Evolutionary conservation across 768 basidiomycete genomes (phyloP), one percentile per base, ranked within the genome.

Genomic region (Galerina sulciceps): DNA sequence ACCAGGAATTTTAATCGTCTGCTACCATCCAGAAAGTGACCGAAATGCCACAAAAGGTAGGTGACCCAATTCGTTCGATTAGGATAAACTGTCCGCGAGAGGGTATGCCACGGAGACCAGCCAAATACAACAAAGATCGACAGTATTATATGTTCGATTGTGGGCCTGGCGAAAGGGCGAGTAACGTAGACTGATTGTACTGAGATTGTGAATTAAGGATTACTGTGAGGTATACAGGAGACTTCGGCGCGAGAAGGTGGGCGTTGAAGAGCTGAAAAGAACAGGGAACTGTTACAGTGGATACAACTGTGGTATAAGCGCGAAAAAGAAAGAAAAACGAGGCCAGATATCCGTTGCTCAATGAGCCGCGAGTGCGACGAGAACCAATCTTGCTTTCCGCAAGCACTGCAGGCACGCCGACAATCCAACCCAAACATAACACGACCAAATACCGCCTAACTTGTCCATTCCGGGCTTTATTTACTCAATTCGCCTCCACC

Each of bases 221-320:
- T 55, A 57, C 56, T 51, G 41, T 31, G 61, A 57, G 51, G 56
- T 57, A 54, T 61, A 67, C 57, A 61, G 38, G 52, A 22, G 34
- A 53, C 47, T 59, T 43, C 36, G 49, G 60, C 40, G 48, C 53
- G 48, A 59, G 45, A 51, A 59, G 55, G 57, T 57, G 46, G 53
- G 45, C 17, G 44, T 55, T 37, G 48, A 46, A 26, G 57, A 41
- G 47, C 42, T 38, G 53, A 59, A 56, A 58, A 56, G 54, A 38
- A 20, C 17, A 38, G 57, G 45, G 60, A 41, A 61, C 35, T 36
- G 49, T 49, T 59, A 63, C 53, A 57, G 57, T 37, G 51, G 45
- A 52, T 61, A 66, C 60, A 63, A 60, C 22, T 52, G 49, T 53
- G 61, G 62, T 66, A 66, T 66, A 63, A 44, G 60, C 50, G 44